Evolutionary conservation across 148 eudicot species (phyloP).

Genomic region (Bassia scoparia): DNA sequence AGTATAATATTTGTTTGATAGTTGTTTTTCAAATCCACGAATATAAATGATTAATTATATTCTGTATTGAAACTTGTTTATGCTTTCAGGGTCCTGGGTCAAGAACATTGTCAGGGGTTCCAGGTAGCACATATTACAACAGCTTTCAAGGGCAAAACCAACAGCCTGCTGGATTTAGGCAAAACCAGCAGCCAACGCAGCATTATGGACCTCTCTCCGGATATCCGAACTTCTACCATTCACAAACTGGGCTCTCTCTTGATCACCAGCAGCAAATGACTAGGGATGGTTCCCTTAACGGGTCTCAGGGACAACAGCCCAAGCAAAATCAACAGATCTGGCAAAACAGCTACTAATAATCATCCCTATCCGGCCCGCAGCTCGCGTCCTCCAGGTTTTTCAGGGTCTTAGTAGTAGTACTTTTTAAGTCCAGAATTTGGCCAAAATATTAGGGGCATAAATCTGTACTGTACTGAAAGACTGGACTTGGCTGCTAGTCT

Average conservation of each 20-base stretch:
- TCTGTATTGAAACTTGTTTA: background rate
- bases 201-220: constrained; percentile 56
- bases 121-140: constrained; percentile 77
- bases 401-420: constrained; percentile 38
- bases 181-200: constrained; percentile 58
- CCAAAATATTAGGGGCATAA: constrained; percentile 5
- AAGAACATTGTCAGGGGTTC: constrained; percentile 74
- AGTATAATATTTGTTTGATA: no score
- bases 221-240: constrained; percentile 70
- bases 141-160: constrained; percentile 68
- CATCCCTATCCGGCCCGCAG: background rate
- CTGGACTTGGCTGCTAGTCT: constrained; percentile 38
- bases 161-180: constrained; percentile 62
- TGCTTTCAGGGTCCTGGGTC: constrained; percentile 78
- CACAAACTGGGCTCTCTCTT: constrained; percentile 58
- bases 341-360: constrained; percentile 72
- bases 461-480: constrained; percentile 18
- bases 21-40: no score
- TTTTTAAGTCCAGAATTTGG: constrained; percentile 23
- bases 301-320: constrained; percentile 63
- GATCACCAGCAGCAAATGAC: constrained; percentile 79
- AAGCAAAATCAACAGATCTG: constrained; percentile 78
- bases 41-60: no score
- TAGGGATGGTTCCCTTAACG: constrained; percentile 58
- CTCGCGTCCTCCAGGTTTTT: constrained; percentile 30